phyloP scores from a whole-genome alignment of 176 grass and related monocot species.

The Dendrocalamus sinicus region DNA sequence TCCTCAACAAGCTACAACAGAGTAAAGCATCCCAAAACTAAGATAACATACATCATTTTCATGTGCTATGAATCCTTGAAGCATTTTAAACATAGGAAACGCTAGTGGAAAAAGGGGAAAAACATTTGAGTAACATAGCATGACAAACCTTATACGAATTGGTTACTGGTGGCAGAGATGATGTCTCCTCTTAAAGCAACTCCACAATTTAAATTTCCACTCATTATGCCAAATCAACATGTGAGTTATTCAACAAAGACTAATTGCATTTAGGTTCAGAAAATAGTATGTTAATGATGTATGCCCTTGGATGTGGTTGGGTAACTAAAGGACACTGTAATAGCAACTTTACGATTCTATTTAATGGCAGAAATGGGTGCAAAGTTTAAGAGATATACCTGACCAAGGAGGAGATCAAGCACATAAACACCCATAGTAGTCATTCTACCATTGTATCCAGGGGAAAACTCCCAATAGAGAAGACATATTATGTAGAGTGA shows the following conservation, averaged over 20 bases:
- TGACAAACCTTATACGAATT: conserved; percentile 91
- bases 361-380: no score
- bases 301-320: no score
- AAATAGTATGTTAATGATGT: conserved; percentile 51
- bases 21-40: background rate
- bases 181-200: conserved; percentile 94
- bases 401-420: no score
- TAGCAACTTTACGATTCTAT: no score
- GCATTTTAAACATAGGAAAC: conserved; percentile 31
- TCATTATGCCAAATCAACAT: conserved; percentile 62
- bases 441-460: no score
- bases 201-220: conserved; percentile 75
- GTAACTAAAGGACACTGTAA: no score
- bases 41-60: conserved; percentile 24
- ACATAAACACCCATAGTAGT: no score
- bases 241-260: conserved; percentile 60
- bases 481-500: no score
- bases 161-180: conserved; percentile 78
- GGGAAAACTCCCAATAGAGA: no score
- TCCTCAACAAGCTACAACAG: background rate
- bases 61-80: conserved; percentile 34
- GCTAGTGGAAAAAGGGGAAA: conserved; percentile 27
- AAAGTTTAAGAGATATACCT: no score
- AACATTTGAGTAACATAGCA: conserved; percentile 74
- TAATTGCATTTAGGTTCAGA: conserved; percentile 62